A percentile compares a stretch with the other conserved stretches of the same genome.
These are phyloP conservation scores for Apodospora peruviana DNA, from an alignment of 495 filamentous ascomycete species.

Conservation along the genomic window DNA sequence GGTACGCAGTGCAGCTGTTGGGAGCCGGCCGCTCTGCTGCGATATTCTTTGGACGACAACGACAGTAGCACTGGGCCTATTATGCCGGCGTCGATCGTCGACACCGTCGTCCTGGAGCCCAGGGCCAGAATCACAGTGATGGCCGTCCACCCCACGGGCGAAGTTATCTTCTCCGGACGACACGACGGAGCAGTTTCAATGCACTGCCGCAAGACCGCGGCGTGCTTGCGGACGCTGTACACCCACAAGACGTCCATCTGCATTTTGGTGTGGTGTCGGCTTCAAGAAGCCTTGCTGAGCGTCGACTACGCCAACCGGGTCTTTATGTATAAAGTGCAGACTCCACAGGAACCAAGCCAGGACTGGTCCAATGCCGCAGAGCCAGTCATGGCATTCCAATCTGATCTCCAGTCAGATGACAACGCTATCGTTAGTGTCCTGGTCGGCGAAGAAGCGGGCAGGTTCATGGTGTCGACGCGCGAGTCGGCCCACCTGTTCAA, in stretches of 20 bases:
- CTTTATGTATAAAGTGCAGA: not conserved
- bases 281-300: not conserved
- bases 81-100: not conserved
- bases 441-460: conserved; percentile 7
- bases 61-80: not conserved
- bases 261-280: not conserved
- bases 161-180: not conserved
- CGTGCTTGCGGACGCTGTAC: not conserved
- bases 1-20: not conserved
- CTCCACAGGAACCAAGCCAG: not conserved
- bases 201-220: not conserved
- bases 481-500: conserved; percentile 22
- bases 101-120: not conserved
- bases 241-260: not conserved
- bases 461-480: conserved; percentile 19
- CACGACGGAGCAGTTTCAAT: too few species aligned
- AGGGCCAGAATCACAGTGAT: not conserved
- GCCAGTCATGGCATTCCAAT: not conserved
- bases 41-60: not conserved
- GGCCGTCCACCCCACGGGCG: too few species aligned
- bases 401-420: conserved; percentile 6
- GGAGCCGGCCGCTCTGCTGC: not conserved
- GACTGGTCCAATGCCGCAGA: not conserved
- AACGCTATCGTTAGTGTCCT: conserved; percentile 17
- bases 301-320: not conserved